Evolutionary conservation across 1,139 yeast species (phyloP).

Genomic region (Suhomyces panamericanus): DNA sequence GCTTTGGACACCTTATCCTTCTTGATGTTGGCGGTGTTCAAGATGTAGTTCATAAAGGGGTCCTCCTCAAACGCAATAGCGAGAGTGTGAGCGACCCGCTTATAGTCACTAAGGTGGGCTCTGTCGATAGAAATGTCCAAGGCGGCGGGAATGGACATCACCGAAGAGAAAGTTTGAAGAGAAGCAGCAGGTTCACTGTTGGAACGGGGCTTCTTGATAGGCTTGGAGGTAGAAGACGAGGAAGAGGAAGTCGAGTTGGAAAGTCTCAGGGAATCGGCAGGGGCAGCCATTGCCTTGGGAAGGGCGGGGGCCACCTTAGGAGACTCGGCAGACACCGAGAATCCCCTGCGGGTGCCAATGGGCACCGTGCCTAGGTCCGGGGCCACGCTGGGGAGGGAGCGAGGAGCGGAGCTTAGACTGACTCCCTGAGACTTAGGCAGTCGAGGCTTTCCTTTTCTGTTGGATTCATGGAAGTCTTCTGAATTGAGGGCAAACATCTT

Average conservation of each 20-base stretch:
- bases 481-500: constrained; percentile 28
- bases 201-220: constrained; percentile 6
- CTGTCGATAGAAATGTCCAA: constrained; percentile 33
- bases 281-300: background rate
- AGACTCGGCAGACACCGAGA: background rate
- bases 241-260: constrained; percentile 5
- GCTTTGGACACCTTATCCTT: constrained; percentile 19
- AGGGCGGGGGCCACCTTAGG: background rate
- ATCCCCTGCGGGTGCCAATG: constrained; percentile 7
- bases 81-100: constrained; percentile 41
- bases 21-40: constrained; percentile 31
- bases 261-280: constrained; percentile 18
- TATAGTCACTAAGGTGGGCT: constrained; percentile 36
- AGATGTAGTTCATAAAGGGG: constrained; percentile 43
- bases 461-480: constrained; percentile 41
- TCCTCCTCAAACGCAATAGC: constrained; percentile 40
- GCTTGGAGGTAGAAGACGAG: background rate
- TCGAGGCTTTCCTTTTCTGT: constrained; percentile 40
- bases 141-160: constrained; percentile 21
- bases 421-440: constrained; percentile 46
- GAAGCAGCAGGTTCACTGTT: constrained; percentile 9
- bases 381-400: constrained; percentile 6
- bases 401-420: constrained; percentile 12
- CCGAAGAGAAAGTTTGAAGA: constrained; percentile 7
- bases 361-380: constrained; percentile 3